phyloP scores from a whole-genome alignment of 2,329 filamentous ascomycete species.

The Bipolaris gigantea region DNA sequence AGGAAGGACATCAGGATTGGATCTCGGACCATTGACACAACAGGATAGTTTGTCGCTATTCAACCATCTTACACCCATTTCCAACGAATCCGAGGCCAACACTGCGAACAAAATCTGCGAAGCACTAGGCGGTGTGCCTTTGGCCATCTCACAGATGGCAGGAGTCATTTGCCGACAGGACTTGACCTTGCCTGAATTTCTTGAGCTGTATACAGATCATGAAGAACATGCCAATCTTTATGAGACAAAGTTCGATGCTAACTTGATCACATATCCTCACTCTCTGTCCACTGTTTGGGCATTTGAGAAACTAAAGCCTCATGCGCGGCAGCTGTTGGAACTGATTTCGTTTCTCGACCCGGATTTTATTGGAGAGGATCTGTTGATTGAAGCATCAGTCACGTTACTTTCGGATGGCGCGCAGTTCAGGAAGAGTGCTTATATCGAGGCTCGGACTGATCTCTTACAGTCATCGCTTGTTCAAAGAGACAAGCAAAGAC shows the following conservation, averaged over 20 bases:
- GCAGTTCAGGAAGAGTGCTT: constrained; percentile 1
- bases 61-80: constrained; percentile 1
- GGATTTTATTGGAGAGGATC: constrained; percentile 8
- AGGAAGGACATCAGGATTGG: constrained; percentile 4
- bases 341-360: constrained; percentile 9
- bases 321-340: constrained; percentile 7
- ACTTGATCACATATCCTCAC: constrained; percentile 2
- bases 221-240: constrained; percentile 7
- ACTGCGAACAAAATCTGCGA: constrained; percentile 3
- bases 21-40: constrained; percentile 7
- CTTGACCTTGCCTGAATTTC: constrained; percentile 15
- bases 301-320: constrained; percentile 8
- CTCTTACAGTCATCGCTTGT: constrained; percentile 6
- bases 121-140: constrained; percentile 18
- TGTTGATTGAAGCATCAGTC: constrained; percentile 7
- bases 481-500: constrained; percentile 5
- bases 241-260: constrained; percentile 4
- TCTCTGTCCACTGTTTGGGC: constrained; percentile 9
- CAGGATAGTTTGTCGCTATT: constrained; percentile 9
- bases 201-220: constrained; percentile 7
- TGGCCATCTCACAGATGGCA: constrained; percentile 25
- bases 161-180: constrained; percentile 14
- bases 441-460: constrained; percentile 4
- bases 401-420: constrained; percentile 2
- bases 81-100: not conserved